phyloP scores from a whole-genome alignment of 2,329 filamentous ascomycete genomes.

The Fusarium luffae region DNA sequence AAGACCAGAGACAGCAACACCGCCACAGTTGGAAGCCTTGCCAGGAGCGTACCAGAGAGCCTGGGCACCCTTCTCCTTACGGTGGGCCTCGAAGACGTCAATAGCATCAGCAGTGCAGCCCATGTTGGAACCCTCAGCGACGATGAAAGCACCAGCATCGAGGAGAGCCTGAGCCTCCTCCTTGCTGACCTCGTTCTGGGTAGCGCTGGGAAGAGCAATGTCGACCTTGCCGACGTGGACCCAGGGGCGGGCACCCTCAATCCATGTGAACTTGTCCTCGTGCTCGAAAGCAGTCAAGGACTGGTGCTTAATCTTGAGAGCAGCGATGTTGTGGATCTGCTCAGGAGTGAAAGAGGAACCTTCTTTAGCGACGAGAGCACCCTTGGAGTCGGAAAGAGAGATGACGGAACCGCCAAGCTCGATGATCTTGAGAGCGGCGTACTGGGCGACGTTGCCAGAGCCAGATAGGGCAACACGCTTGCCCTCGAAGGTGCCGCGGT shows the following conservation, averaged over 20 bases:
- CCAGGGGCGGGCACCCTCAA: conserved; percentile 91
- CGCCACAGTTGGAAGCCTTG: conserved; percentile 97
- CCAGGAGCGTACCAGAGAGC: conserved; percentile 96
- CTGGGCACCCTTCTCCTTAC: conserved; percentile 73
- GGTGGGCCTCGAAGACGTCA: conserved; percentile 85
- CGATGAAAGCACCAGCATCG: conserved; percentile 79
- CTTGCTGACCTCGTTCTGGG: conserved; percentile 95
- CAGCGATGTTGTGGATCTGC: conserved; percentile 81
- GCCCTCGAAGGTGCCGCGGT: conserved; percentile 85
- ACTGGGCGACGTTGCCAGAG: conserved; percentile 98
- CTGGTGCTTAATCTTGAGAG: conserved; percentile 88
- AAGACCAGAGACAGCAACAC: conserved; percentile 95
- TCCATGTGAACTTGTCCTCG: conserved; percentile 81
- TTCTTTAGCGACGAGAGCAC: conserved; percentile 79
- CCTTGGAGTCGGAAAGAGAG: conserved; percentile 93
- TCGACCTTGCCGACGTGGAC: conserved; percentile 89
- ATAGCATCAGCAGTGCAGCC: conserved; percentile 97
- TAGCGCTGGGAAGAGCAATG: conserved; percentile 90
- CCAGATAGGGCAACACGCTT: conserved; percentile 97
- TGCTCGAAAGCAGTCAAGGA: conserved; percentile 78
- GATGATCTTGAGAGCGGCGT: conserved; percentile 94
- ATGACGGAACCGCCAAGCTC: conserved; percentile 94
- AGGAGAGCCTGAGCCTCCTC: conserved; percentile 90
- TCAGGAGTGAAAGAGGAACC: conserved; percentile 80
- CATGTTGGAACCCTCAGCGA: conserved; percentile 99